Percentiles rank a stretch among this genome's conserved stretches.
Evolutionary conservation across 495 filamentous ascomycete species (phyloP).

Genomic region (Xylaria grammica): DNA sequence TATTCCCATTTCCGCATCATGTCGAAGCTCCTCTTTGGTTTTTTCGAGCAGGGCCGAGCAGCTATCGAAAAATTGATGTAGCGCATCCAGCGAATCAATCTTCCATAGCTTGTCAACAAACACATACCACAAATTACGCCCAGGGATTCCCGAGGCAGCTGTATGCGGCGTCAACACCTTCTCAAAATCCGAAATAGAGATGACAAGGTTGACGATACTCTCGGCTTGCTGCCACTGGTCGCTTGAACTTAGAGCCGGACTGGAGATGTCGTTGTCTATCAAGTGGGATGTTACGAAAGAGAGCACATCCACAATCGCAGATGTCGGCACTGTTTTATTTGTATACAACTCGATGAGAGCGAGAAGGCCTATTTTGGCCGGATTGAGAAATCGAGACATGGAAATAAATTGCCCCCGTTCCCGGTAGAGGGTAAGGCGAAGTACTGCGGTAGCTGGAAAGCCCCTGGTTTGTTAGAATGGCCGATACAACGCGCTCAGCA

Average conservation of each 20-base stretch:
- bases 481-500: background rate
- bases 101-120: constrained; percentile 85
- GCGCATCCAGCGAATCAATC: constrained; percentile 76
- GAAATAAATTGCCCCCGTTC: background rate
- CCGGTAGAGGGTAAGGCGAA: background rate
- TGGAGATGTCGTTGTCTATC: constrained; percentile 49
- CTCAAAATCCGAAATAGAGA: constrained; percentile 72
- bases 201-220: constrained; percentile 54
- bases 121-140: constrained; percentile 81
- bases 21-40: constrained; percentile 60
- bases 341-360: constrained; percentile 81
- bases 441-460: background rate
- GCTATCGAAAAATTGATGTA: constrained; percentile 73
- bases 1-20: constrained; percentile 48
- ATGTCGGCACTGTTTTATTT: constrained; percentile 72
- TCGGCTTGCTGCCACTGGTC: constrained; percentile 47
- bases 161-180: constrained; percentile 60
- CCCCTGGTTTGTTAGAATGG: background rate
- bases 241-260: constrained; percentile 25
- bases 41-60: constrained; percentile 64
- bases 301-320: constrained; percentile 79
- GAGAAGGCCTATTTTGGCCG: constrained; percentile 82
- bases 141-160: constrained; percentile 71
- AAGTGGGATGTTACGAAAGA: constrained; percentile 82
- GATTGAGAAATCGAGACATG: constrained; percentile 84